phyloP scores from a whole-genome alignment of 2,329 filamentous ascomycete species.

The Apiospora kogelbergensis region DNA sequence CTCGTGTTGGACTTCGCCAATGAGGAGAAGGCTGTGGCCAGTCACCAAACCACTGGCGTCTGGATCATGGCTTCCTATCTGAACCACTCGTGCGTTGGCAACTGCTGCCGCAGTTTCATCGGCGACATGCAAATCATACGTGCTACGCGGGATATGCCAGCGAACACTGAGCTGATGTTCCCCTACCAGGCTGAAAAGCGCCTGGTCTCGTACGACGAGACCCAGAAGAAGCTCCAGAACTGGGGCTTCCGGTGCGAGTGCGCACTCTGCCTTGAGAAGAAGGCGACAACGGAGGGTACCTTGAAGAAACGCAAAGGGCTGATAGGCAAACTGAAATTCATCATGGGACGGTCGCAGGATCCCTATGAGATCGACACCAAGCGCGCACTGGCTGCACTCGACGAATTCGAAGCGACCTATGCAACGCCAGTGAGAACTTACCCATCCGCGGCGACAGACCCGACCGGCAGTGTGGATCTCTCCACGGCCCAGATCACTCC shows the following conservation, averaged over 20 bases:
- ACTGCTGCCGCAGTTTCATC: constrained; percentile 48
- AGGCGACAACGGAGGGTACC: constrained; percentile 16
- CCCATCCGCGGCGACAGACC: not conserved
- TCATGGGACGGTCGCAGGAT: not conserved
- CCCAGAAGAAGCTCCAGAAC: constrained; percentile 27
- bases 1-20: not conserved
- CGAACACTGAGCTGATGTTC: constrained; percentile 46
- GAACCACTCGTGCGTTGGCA: constrained; percentile 53
- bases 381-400: constrained; percentile 19
- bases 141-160: constrained; percentile 41
- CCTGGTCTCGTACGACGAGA: constrained; percentile 27
- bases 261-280: constrained; percentile 33
- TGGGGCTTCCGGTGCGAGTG: constrained; percentile 47
- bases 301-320: constrained; percentile 20
- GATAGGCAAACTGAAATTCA: not conserved
- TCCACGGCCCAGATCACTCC: not conserved
- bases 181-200: constrained; percentile 32
- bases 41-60: constrained; percentile 36
- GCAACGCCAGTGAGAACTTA: not conserved
- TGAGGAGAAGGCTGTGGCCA: not conserved
- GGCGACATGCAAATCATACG: constrained; percentile 54
- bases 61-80: constrained; percentile 50
- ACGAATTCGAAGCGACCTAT: constrained; percentile 24
- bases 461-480: not conserved
- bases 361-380: not conserved